A percentile compares a stretch with the other conserved stretches of the same genome.
Evolutionary conservation across 2,329 filamentous ascomycete species (phyloP).

Genomic region (Trichoderma sp.): DNA sequence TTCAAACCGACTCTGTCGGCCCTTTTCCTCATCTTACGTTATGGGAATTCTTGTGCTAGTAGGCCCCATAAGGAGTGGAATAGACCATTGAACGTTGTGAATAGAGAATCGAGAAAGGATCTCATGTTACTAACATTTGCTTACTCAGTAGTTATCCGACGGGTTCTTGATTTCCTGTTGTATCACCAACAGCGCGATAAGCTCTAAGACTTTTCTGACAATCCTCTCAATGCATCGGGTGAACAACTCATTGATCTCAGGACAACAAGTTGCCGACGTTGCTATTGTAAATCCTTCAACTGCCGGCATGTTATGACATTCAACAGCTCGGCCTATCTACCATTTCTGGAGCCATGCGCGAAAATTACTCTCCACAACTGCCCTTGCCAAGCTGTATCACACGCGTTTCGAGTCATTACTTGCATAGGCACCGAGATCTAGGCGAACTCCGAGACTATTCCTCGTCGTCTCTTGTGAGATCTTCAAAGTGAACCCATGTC

Average conservation of each 20-base stretch:
- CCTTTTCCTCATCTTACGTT: no score
- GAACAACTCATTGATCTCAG: neutral
- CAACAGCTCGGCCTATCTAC: neutral
- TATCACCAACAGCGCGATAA: neutral
- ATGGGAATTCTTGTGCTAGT: neutral
- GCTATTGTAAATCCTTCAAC: neutral
- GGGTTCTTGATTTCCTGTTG: neutral
- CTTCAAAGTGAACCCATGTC: neutral
- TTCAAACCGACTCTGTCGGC: no score
- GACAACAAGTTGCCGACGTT: neutral
- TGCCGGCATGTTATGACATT: neutral
- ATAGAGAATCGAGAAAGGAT: neutral
- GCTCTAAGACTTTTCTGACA: neutral
- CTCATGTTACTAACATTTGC: neutral
- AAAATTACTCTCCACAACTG: neutral
- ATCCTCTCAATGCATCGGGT: neutral
- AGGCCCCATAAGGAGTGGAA: neutral
- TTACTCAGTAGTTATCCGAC: neutral
- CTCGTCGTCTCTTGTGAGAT: neutral
- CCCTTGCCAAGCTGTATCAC: neutral
- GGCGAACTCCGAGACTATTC: neutral
- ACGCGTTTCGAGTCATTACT: neutral
- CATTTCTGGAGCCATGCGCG: neutral
- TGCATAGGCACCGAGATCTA: neutral
- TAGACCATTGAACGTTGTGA: neutral